phyloP scores from a whole-genome alignment of 176 grass and related monocot species.

The Guadua angustifolia region DNA sequence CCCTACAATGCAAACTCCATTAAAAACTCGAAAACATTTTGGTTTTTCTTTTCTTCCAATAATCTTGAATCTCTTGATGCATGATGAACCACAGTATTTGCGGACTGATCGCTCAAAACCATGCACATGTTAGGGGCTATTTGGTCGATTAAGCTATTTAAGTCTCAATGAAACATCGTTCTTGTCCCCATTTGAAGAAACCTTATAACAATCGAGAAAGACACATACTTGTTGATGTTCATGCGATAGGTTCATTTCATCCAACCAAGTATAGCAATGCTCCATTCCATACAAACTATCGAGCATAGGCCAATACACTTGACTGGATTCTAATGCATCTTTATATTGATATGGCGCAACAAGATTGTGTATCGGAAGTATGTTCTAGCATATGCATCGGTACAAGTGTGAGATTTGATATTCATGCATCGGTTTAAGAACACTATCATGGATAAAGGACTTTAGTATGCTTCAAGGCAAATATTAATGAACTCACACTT shows the following conservation, averaged over 20 bases:
- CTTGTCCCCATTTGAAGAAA: too few relatives aligned
- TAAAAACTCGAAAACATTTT: conserved; percentile 15
- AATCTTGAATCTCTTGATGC: neutral
- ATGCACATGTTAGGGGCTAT: conserved; percentile 84
- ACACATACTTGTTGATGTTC: neutral
- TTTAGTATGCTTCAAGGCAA: conserved; percentile 25
- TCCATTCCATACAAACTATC: neutral
- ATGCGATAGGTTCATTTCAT: neutral
- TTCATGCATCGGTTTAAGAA: conserved; percentile 11
- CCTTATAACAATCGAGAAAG: too few relatives aligned
- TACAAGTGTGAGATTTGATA: neutral
- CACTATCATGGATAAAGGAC: neutral
- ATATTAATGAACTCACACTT: conserved; percentile 11
- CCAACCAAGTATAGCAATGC: neutral
- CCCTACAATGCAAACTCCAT: conserved; percentile 58
- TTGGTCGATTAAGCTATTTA: too few relatives aligned
- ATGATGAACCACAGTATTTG: conserved; percentile 10
- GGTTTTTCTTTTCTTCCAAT: neutral
- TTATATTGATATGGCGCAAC: neutral
- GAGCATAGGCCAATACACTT: conserved; percentile 1
- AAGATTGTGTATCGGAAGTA: conserved; percentile 14
- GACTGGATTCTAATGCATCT: neutral
- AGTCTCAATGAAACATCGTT: too few relatives aligned
- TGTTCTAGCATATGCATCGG: neutral
- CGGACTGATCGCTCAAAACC: conserved; percentile 83